A percentile compares a stretch with the other conserved stretches of the same genome.
Evolutionary conservation across 305 asterid species (phyloP).

Genomic region (Fraxinus floribunda): DNA sequence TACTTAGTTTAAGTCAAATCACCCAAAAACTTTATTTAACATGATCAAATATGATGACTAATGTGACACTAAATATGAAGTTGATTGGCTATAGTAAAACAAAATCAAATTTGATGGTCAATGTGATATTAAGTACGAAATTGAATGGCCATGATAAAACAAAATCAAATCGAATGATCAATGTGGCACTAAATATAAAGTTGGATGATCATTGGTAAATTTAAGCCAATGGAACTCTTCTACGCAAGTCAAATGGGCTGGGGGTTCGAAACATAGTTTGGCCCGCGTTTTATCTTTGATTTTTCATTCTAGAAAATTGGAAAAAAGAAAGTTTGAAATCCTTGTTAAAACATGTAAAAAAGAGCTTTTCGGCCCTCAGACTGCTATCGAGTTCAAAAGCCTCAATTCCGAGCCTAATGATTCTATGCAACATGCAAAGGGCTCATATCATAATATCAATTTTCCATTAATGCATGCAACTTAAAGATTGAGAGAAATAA

Average conservation of each 20-base stretch:
- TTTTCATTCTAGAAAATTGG: slow-evolving; percentile 12
- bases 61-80: not conserved
- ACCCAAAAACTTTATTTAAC: not conserved
- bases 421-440: not conserved
- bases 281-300: not conserved
- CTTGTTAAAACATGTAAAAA: not conserved
- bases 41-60: not conserved
- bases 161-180: too few species aligned
- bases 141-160: too few species aligned
- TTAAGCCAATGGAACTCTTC: not conserved
- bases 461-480: not conserved
- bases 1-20: not conserved
- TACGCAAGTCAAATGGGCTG: not conserved
- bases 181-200: not conserved
- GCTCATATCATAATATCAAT: not conserved
- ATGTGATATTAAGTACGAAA: not conserved
- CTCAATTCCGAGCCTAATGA: not conserved
- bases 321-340: not conserved
- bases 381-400: not conserved
- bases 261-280: not conserved
- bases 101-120: not conserved
- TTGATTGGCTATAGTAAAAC: not conserved
- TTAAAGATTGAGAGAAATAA: too few species aligned
- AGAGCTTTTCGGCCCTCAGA: not conserved
- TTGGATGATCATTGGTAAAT: not conserved